Base-by-base conservation (phyloP, 805 yeast species). In the Saccharomyces eubayanus region DNA sequence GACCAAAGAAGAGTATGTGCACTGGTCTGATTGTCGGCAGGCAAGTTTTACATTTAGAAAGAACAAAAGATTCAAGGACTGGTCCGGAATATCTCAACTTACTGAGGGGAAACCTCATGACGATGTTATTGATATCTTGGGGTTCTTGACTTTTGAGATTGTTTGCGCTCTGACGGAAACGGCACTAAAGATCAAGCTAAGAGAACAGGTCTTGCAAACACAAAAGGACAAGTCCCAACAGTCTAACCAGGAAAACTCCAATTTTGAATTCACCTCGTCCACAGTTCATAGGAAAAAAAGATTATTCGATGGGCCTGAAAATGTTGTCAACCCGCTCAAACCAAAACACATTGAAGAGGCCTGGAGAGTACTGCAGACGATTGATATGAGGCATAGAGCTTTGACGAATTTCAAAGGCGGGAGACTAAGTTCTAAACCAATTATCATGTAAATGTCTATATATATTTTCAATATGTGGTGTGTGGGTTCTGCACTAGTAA, bases 21-120 rank as follows among this genome's bases (percentile, higher is more conserved):
- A 94, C 68, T 94, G 98, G 97, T 88, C 96, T 11, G 99, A 94
- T 65, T 94, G 99, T 71, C 81, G 99, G 57, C 99, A 94, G 69
- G 98, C 98, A 1, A 85, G 95, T 55, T 94, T 94, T 68, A 94
- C 99, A 0, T 94, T 90, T 64, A 79, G 97, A 61, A 94, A 94
- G 68, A 87, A 87, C n/a, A 90, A 90, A 67, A 75, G 97, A 64
- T 94, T 94, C 67, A 80, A 92, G 64, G 99, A 94, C 63, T 94
- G 99, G 99, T 92, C 96, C 16, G 96, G 94, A 11, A 81, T 92
- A 47, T 72, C 89, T 0, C 85, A 82, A 51, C 72, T 94, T 45
- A 85, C 96, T 5, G 99, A 94, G 57, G 82, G 92, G 21, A 81
- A 92, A 62, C 96, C 98, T 1, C 88, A 87, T 65, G 99, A 94